Conservation (phyloP, 345 rosid species). For the Linum trigynum region DNA sequence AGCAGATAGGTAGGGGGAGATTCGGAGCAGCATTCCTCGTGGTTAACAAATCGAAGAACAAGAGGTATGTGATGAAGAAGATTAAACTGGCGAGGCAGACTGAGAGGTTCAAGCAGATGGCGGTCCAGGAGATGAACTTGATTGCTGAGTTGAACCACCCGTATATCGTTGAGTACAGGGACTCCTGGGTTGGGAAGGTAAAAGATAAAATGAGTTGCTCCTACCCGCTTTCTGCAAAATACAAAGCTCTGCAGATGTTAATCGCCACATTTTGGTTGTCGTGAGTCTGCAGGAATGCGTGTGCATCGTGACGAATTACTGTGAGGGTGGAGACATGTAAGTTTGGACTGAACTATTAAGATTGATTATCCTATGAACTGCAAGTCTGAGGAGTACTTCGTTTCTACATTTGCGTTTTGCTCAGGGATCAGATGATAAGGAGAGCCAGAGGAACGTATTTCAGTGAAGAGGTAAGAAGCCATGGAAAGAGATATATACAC, state of each 20-base stretch:
- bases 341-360: slow-evolving; percentile 4
- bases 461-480: slow-evolving; percentile 37
- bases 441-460: slow-evolving; percentile 32
- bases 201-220: neutral
- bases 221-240: neutral
- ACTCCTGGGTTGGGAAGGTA: slow-evolving; percentile 52
- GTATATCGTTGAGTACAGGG: slow-evolving; percentile 37
- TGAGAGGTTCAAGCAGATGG: slow-evolving; percentile 37
- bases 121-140: slow-evolving; percentile 48
- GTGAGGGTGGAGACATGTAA: slow-evolving; percentile 51
- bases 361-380: neutral
- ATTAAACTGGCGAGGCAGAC: slow-evolving; percentile 47
- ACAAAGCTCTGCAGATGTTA: neutral
- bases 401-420: neutral
- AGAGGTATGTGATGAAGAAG: slow-evolving; percentile 46
- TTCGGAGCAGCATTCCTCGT: slow-evolving; percentile 48
- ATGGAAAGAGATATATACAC: neutral
- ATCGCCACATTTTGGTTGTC: neutral
- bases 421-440: slow-evolving; percentile 37
- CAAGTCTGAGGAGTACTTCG: neutral
- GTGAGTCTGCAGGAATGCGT: slow-evolving; percentile 27
- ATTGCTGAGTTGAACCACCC: slow-evolving; percentile 36
- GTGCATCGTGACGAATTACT: slow-evolving; percentile 40
- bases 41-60: slow-evolving; percentile 32
- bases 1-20: slow-evolving; percentile 51